Base-by-base conservation (phyloP, 805 yeast genomes). In the Candida odintsovae region DNA sequence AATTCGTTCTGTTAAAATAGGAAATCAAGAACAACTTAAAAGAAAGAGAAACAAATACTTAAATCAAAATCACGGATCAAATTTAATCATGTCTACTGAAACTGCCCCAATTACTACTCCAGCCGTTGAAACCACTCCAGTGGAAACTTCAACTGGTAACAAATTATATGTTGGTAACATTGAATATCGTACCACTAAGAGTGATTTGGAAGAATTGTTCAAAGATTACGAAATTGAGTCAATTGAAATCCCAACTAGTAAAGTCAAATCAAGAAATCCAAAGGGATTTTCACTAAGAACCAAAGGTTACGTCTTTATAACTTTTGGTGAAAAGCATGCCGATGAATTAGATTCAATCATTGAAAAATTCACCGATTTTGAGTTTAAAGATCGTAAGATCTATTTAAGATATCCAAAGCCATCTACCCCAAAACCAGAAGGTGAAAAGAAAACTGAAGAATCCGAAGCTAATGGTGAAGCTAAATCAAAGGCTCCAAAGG, bases 91-190 rank as follows among this genome's bases (percentile, higher is more conserved):
- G 40, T 23, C 48, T 21, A 22, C 21, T 23, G 44, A 42, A n/a
- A 35, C 47, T n/a, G 18, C 21, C 42, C n/a, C 22, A 12, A 40
- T 6, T 19, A 25, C 35, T 23, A 31, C 26, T 11, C 2, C 48
- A 11, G 35, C 28, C 7, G 26, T 15, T 21, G 20, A 37, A 16
- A 19, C 41, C 16, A 22, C 28, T 18, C 20, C 40, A 12, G 19
- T 41, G 22, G 42, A 43, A 19, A 42, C 31, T 2, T 43, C 47
- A 23, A 12, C 46, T 21, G 44, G 42, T 5, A 69, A 82, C 52
- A 84, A 84, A 54, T 69, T 86, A 35, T 78, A 81, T 51, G 72
- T 86, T 48, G 79, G 81, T 48, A 81, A 78, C 54, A 70, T 80
- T 48, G 86, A 82, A 47, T 89, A 86, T 48, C 75, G 76, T 50